These are phyloP conservation scores for Phytophthora vignae DNA, from an alignment of 352 stramenopile species.

Conservation along the genomic window DNA sequence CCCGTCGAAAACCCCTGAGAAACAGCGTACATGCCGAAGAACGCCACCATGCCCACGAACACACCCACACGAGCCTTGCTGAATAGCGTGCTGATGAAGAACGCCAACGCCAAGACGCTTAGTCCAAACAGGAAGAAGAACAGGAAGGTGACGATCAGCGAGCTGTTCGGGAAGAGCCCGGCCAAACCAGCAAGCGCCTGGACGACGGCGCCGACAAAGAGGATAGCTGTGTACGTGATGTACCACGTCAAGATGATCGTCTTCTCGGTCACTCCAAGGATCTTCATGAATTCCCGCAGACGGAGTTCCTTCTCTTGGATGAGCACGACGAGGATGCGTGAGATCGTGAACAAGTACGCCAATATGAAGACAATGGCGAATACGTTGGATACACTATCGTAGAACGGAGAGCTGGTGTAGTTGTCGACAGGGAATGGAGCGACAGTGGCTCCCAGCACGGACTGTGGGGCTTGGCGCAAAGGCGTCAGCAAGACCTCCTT, in stretches of 20 bases:
- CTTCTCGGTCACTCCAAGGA: slow-evolving; percentile 88
- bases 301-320: slow-evolving; percentile 92
- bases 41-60: slow-evolving; percentile 79
- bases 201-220: slow-evolving; percentile 68
- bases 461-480: slow-evolving; percentile 53
- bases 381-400: slow-evolving; percentile 49
- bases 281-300: slow-evolving; percentile 91
- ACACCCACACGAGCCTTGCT: slow-evolving; percentile 56
- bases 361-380: slow-evolving; percentile 91
- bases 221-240: slow-evolving; percentile 88
- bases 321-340: slow-evolving; percentile 79
- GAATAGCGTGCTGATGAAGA: slow-evolving; percentile 81
- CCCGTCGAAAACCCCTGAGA: slow-evolving; percentile 38
- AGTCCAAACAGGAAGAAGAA: slow-evolving; percentile 80
- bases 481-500: slow-evolving; percentile 31
- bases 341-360: slow-evolving; percentile 90
- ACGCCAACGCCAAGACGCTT: slow-evolving; percentile 48
- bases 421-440: slow-evolving; percentile 50
- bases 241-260: slow-evolving; percentile 77
- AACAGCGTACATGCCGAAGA: slow-evolving; percentile 88
- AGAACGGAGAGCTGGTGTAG: slow-evolving; percentile 63
- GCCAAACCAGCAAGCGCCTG: slow-evolving; percentile 53
- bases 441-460: slow-evolving; percentile 35
- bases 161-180: slow-evolving; percentile 54
- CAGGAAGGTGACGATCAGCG: slow-evolving; percentile 69